A percentile compares a stretch with the other conserved stretches of the same genome.
phyloP scores from a whole-genome alignment of 345 rosid species.

The Citropsis articulata region DNA sequence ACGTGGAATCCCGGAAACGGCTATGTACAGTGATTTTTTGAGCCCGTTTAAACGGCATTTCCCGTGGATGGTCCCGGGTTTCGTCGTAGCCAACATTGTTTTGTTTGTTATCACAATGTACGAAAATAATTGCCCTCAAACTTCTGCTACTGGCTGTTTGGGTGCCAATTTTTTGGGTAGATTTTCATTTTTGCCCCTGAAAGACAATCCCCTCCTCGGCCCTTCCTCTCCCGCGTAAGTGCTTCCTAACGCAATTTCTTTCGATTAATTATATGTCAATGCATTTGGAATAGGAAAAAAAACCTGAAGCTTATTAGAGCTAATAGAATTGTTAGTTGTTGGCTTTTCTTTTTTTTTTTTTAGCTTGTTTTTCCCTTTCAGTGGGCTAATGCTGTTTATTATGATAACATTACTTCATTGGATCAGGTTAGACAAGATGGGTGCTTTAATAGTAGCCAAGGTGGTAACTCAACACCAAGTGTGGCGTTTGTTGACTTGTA shows the following conservation, averaged over 20 bases:
- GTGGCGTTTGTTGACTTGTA: conserved; percentile 83
- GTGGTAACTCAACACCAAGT: conserved; percentile 55
- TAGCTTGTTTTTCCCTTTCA: too few species aligned
- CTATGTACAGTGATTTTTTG: conserved; percentile 6
- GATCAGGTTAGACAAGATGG: conserved; percentile 79
- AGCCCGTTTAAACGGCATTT: conserved; percentile 61
- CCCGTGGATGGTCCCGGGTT: conserved; percentile 77
- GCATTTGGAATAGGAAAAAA: too few species aligned
- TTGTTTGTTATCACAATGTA: conserved; percentile 67
- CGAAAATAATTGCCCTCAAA: conserved; percentile 76
- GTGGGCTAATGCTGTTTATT: too few species aligned
- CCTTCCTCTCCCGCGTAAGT: conserved; percentile 85
- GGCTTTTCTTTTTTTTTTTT: too few species aligned
- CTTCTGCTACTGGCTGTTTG: conserved; percentile 44
- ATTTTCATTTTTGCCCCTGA: conserved; percentile 79
- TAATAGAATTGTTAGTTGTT: not conserved
- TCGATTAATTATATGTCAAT: too few species aligned
- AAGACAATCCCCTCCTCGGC: conserved; percentile 90
- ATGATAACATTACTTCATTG: not conserved
- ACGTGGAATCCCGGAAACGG: not conserved
- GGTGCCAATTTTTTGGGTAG: conserved; percentile 62
- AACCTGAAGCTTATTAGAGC: too few species aligned
- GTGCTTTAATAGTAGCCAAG: conserved; percentile 55
- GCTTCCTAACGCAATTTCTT: not conserved
- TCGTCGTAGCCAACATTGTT: conserved; percentile 56